These are phyloP conservation scores for Citrus sp. DNA, from an alignment of 345 rosid genomes.

Conservation along the genomic window DNA sequence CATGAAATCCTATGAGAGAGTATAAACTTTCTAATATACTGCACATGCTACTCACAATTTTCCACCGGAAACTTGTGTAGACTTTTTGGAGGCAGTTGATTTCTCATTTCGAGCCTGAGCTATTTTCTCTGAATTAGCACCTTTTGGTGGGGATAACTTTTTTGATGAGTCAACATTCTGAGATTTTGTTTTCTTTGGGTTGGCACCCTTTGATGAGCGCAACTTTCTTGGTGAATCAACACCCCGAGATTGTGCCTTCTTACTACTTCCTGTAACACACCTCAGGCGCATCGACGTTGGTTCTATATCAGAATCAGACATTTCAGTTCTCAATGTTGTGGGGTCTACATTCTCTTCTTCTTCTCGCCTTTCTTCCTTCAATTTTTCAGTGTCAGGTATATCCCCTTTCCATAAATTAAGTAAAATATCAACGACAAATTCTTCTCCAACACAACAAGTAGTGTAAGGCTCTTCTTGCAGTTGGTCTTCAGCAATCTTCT, in stretches of 20 bases:
- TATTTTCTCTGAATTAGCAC: neutral
- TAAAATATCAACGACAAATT: no score
- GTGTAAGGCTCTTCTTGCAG: no score
- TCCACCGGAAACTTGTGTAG: neutral
- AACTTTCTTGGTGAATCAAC: slow-evolving; percentile 3
- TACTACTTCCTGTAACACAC: neutral
- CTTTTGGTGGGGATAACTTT: slow-evolving; percentile 6
- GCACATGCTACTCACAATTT: slow-evolving; percentile 21
- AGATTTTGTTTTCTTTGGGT: neutral
- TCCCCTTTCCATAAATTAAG: no score
- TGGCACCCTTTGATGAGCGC: neutral
- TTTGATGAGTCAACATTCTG: neutral
- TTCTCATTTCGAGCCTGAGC: neutral
- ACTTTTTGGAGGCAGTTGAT: neutral
- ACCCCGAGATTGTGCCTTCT: slow-evolving; percentile 2
- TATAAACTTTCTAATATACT: neutral
- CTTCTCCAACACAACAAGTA: no score
- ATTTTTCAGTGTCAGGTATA: neutral
- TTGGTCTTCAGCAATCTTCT: neutral
- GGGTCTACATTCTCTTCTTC: slow-evolving; percentile 2
- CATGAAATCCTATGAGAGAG: neutral
- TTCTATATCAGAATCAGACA: slow-evolving; percentile 18
- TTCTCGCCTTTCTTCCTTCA: slow-evolving; percentile 2
- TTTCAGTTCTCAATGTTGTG: slow-evolving; percentile 7
- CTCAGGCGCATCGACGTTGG: neutral